Evolutionary conservation across 805 yeast genomes (phyloP).

Genomic region (Myxozyma vanderwaltii): DNA sequence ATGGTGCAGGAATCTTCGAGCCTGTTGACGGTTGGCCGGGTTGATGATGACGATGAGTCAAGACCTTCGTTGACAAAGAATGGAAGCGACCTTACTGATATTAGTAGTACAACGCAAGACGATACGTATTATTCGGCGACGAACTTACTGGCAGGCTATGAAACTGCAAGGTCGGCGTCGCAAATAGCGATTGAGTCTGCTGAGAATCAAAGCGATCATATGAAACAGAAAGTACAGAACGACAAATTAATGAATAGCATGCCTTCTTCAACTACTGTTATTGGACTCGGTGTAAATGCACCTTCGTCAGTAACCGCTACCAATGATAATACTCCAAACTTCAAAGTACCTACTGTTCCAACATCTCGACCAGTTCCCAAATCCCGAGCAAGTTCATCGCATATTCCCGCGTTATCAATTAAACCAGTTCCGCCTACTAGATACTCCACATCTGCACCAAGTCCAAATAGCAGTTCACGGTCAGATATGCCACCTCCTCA

Average conservation of each 20-base stretch:
- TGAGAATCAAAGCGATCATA: not conserved
- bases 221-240: not conserved
- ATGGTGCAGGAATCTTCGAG: not conserved
- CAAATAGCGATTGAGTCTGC: not conserved
- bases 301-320: not conserved
- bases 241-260: not conserved
- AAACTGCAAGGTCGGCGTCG: not conserved
- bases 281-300: constrained; percentile 1
- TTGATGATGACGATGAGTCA: not conserved
- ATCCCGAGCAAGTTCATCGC: not conserved
- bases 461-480: too few relatives aligned
- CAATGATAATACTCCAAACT: not conserved
- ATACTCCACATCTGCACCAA: not conserved
- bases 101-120: constrained; percentile 6
- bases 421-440: not conserved
- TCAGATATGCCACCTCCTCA: constrained; percentile 9
- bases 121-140: constrained; percentile 26
- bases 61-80: not conserved
- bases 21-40: not conserved
- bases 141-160: constrained; percentile 9
- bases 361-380: constrained; percentile 1
- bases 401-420: not conserved
- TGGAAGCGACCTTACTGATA: constrained; percentile 8
- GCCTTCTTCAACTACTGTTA: constrained; percentile 9
- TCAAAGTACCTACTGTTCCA: not conserved